Evolutionary conservation across 176 grass and related monocot genomes (phyloP).

Genomic region (Aegilops umbellulata): DNA sequence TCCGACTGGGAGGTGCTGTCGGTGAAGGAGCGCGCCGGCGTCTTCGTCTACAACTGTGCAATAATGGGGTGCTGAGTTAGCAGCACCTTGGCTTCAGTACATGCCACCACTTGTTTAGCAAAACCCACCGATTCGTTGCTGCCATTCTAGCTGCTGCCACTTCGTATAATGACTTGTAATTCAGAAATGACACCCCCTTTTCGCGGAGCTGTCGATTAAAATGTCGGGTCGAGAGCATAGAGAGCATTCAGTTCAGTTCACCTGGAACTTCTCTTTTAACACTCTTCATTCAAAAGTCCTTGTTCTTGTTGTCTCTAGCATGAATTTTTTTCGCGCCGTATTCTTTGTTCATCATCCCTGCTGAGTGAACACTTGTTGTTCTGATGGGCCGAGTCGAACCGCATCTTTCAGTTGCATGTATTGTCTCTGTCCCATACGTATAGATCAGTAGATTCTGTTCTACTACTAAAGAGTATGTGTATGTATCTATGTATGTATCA

Average conservation of each 20-base stretch:
- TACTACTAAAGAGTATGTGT: background rate
- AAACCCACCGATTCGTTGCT: constrained; percentile 29
- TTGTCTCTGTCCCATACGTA: background rate
- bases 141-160: constrained; percentile 41
- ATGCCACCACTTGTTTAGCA: constrained; percentile 31
- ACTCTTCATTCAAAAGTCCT: constrained; percentile 20
- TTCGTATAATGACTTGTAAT: constrained; percentile 52
- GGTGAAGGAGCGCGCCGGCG: constrained; percentile 61
- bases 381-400: background rate
- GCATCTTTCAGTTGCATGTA: background rate
- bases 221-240: constrained; percentile 53
- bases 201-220: constrained; percentile 43
- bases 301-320: constrained; percentile 25
- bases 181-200: constrained; percentile 48
- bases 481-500: background rate
- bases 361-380: background rate
- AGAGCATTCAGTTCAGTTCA: constrained; percentile 65
- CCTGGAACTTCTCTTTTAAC: constrained; percentile 41
- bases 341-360: constrained; percentile 40
- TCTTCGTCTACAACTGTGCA: constrained; percentile 90
- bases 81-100: constrained; percentile 16
- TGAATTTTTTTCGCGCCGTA: constrained; percentile 18
- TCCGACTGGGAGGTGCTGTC: constrained; percentile 89
- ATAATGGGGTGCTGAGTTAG: constrained; percentile 86
- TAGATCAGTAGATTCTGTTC: constrained; percentile 39